Evolutionary conservation across 2,329 filamentous ascomycete species (phyloP).

Genomic region (Amauroascus niger): DNA sequence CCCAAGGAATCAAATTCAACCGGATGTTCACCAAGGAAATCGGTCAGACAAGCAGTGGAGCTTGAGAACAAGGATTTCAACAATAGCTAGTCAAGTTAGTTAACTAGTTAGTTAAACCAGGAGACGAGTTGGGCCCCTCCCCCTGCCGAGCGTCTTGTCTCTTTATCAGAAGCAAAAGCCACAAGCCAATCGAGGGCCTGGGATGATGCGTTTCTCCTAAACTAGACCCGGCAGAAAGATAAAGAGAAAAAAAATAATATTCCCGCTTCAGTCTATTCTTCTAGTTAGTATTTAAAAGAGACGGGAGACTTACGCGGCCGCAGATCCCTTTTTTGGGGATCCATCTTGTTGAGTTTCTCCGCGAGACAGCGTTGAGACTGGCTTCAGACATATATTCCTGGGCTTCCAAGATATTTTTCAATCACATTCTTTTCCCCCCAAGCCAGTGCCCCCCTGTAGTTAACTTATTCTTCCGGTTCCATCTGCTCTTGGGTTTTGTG

Average conservation of each 20-base stretch:
- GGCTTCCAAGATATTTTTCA: not conserved
- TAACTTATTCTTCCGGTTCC: not conserved
- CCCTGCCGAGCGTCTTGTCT: not conserved
- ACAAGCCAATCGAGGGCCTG: not conserved
- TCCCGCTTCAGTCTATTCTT: too few species aligned
- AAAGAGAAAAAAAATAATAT: too few species aligned
- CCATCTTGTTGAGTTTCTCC: not conserved
- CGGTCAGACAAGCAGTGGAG: conserved; percentile 1
- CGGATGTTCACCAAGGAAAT: not conserved
- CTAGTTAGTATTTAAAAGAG: not conserved
- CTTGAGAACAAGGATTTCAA: too few species aligned
- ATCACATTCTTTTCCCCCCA: too few species aligned
- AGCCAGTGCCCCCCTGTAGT: not conserved
- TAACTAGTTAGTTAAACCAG: too few species aligned
- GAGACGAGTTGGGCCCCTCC: not conserved
- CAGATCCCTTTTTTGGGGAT: not conserved
- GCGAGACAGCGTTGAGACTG: conserved; percentile 1
- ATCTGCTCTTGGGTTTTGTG: not conserved
- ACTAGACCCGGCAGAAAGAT: not conserved
- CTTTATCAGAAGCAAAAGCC: not conserved
- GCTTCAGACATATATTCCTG: conserved; percentile 5
- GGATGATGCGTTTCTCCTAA: not conserved
- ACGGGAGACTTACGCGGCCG: not conserved
- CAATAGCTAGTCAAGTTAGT: too few species aligned
- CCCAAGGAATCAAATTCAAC: not conserved